Conservation (phyloP, 441 rosid genomes). For the Rhodomyrtus psidioides region DNA sequence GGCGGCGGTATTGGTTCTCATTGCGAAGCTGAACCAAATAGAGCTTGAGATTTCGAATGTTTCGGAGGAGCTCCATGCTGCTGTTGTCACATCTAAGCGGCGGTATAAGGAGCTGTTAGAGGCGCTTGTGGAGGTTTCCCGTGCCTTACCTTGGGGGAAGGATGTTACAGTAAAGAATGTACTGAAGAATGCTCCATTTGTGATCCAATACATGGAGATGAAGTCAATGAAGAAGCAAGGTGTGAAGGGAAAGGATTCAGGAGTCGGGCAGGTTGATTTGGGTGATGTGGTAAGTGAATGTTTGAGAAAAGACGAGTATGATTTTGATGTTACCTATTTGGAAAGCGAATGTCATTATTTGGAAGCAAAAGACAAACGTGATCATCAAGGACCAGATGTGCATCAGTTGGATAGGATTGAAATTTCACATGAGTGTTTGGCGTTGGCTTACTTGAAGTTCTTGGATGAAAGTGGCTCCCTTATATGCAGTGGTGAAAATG, state of each 20-base stretch:
- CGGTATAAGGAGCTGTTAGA: conserved; percentile 61
- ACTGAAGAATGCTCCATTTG: conserved; percentile 44
- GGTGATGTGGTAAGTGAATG: conserved; percentile 41
- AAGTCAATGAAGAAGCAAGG: conserved; percentile 44
- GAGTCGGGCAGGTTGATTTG: conserved; percentile 26
- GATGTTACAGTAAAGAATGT: conserved; percentile 66
- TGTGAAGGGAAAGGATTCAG: background rate
- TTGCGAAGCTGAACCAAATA: conserved; percentile 54
- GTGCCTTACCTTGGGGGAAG: conserved; percentile 82
- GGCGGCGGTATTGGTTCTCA: conserved; percentile 61
- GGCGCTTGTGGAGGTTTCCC: conserved; percentile 60
- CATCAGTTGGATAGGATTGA: conserved; percentile 18
- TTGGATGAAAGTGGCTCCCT: conserved; percentile 14
- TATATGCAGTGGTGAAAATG: conserved; percentile 4
- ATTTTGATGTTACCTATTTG: conserved; percentile 4
- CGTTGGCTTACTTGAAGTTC: conserved; percentile 36
- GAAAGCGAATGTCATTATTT: conserved; percentile 25
- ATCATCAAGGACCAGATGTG: background rate
- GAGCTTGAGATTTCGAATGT: conserved; percentile 44
- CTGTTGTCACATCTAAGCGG: conserved; percentile 32
- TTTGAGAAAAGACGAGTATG: conserved; percentile 36
- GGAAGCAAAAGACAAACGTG: conserved; percentile 17
- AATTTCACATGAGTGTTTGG: conserved; percentile 43
- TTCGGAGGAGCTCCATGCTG: conserved; percentile 29
- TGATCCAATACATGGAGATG: conserved; percentile 71